phyloP scores from a whole-genome alignment of 306 rosid genomes.

The Clitoria ternatea region DNA sequence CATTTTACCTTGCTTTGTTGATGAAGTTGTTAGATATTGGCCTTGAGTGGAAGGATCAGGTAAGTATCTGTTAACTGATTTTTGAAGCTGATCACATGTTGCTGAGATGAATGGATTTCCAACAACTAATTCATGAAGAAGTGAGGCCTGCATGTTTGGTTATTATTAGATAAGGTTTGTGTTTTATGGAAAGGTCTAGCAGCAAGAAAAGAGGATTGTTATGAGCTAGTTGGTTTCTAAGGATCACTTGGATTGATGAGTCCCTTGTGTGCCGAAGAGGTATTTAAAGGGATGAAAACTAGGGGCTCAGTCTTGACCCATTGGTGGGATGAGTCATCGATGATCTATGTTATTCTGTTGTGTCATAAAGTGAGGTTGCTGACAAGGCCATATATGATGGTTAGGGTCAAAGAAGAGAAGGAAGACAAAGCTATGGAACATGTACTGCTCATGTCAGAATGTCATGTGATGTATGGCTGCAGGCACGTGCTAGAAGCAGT shows the following conservation, averaged over 20 bases:
- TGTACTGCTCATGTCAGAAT: too few species aligned
- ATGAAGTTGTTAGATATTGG: slow-evolving; percentile 18
- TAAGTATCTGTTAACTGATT: slow-evolving; percentile 28
- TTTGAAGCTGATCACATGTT: slow-evolving; percentile 26
- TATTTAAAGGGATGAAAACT: slow-evolving; percentile 17
- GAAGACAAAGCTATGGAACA: too few species aligned
- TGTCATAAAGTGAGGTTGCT: too few species aligned
- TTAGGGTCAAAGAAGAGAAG: too few species aligned
- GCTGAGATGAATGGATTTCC: slow-evolving; percentile 36
- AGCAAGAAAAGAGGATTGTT: background rate
- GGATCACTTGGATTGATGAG: slow-evolving; percentile 14
- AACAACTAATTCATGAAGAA: slow-evolving; percentile 37
- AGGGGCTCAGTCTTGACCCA: background rate
- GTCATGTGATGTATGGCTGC: too few species aligned
- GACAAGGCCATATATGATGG: too few species aligned
- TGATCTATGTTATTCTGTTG: too few species aligned
- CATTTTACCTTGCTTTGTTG: slow-evolving; percentile 28
- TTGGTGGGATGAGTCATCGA: slow-evolving; percentile 22
- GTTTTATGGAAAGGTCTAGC: background rate
- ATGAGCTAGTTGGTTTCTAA: background rate
- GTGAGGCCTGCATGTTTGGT: slow-evolving; percentile 41
- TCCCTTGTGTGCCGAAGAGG: background rate
- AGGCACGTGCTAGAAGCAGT: too few species aligned
- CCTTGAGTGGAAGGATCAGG: slow-evolving; percentile 24
- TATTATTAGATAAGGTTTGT: background rate